Percentiles rank a stretch among this genome's conserved stretches.
These are phyloP conservation scores for Aspergillus sp. DNA, from an alignment of 2,329 filamentous ascomycete species.

Conservation along the genomic window DNA sequence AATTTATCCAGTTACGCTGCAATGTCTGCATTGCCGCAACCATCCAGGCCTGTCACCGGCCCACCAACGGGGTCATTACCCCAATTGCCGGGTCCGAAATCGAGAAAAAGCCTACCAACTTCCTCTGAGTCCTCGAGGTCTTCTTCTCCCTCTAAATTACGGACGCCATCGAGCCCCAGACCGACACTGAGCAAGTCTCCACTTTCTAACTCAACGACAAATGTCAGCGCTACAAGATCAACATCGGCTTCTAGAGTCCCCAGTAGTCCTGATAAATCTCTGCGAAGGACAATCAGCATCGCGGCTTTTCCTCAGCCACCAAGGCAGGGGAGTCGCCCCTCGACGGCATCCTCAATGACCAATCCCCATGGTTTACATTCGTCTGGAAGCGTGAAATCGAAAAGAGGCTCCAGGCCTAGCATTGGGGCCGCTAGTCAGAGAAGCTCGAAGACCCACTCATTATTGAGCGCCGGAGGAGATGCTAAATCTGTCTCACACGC, in stretches of 20 bases:
- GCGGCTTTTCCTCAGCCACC: conserved; percentile 92
- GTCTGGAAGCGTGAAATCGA: conserved; percentile 44
- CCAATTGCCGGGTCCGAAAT: conserved; percentile 70
- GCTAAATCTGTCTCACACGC: conserved; percentile 68
- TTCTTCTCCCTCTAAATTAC: conserved; percentile 52
- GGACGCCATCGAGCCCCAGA: conserved; percentile 59
- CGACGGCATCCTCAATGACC: conserved; percentile 55
- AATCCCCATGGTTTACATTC: conserved; percentile 32
- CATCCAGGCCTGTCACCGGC: conserved; percentile 60
- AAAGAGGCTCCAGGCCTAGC: conserved; percentile 58
- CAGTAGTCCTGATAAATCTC: conserved; percentile 60
- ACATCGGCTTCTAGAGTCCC: conserved; percentile 56
- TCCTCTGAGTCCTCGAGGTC: conserved; percentile 45
- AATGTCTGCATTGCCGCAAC: conserved; percentile 64
- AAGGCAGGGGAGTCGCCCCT: conserved; percentile 62
- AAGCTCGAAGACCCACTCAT: conserved; percentile 62
- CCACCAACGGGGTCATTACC: conserved; percentile 72
- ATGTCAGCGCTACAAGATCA: conserved; percentile 58
- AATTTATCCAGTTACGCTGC: conserved; percentile 10
- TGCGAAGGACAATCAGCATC: conserved; percentile 89
- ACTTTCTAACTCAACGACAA: conserved; percentile 49
- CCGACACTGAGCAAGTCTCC: conserved; percentile 52
- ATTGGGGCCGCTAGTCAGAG: conserved; percentile 55
- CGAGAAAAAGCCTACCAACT: conserved; percentile 63
- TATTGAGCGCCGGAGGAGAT: conserved; percentile 77